A percentile compares a stretch with the other conserved stretches of the same genome.
Evolutionary conservation across 306 rosid species (phyloP).

Genomic region (Carpinus viminea): DNA sequence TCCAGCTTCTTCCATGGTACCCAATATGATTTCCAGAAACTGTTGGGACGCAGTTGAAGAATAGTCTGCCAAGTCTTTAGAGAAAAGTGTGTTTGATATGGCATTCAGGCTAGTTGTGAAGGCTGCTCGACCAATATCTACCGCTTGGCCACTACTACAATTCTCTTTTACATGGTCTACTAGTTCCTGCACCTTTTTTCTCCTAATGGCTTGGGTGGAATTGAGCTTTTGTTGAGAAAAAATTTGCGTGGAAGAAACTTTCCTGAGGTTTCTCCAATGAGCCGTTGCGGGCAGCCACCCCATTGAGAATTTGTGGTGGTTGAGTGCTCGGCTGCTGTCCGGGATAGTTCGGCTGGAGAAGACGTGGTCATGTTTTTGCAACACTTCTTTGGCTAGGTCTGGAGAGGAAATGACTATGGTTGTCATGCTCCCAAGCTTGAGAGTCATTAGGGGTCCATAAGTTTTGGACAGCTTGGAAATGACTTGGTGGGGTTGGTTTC

Average conservation of each 20-base stretch:
- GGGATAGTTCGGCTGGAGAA: constrained; percentile 39
- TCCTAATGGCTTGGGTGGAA: constrained; percentile 32
- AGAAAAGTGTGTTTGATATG: constrained; percentile 43
- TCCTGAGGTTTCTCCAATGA: constrained; percentile 39
- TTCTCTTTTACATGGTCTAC: background rate
- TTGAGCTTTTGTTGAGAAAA: constrained; percentile 35
- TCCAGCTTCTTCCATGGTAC: constrained; percentile 22
- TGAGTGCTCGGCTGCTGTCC: background rate
- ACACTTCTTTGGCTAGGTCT: constrained; percentile 26
- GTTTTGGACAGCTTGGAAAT: constrained; percentile 31
- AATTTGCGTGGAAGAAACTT: constrained; percentile 24
- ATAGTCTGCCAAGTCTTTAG: constrained; percentile 37
- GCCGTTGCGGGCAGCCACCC: constrained; percentile 35
- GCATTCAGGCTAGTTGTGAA: constrained; percentile 34
- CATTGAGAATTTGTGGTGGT: constrained; percentile 23
- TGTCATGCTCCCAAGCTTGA: constrained; percentile 37
- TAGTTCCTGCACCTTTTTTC: constrained; percentile 24
- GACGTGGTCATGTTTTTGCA: constrained; percentile 30
- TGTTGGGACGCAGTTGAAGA: constrained; percentile 31
- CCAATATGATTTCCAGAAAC: constrained; percentile 16
- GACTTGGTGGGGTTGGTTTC: constrained; percentile 41
- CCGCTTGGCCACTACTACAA: constrained; percentile 19
- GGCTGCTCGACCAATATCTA: constrained; percentile 34
- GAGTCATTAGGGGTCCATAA: constrained; percentile 37
- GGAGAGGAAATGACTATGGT: constrained; percentile 17